phyloP scores from a whole-genome alignment of 164 flowering plant genomes.

The Akebia trifoliata region DNA sequence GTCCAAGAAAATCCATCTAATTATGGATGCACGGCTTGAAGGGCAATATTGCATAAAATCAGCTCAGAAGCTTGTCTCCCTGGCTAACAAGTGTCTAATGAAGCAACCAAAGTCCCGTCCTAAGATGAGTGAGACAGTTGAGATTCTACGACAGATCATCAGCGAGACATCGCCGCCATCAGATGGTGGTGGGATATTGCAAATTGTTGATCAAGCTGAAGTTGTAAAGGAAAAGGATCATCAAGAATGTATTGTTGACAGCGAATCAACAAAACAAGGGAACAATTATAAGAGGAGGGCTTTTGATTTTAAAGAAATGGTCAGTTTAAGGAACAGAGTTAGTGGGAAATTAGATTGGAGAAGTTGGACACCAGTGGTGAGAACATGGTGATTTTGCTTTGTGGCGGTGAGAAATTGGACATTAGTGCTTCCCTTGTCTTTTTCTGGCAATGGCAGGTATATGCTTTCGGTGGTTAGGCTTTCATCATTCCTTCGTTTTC shows the following conservation, averaged over 20 bases:
- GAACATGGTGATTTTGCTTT: slow-evolving; percentile 36
- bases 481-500: background rate
- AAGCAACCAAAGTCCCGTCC: slow-evolving; percentile 81
- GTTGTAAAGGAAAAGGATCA: slow-evolving; percentile 24
- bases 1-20: slow-evolving; percentile 61
- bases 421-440: background rate
- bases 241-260: slow-evolving; percentile 12
- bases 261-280: slow-evolving; percentile 35
- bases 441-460: slow-evolving; percentile 4
- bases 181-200: slow-evolving; percentile 19
- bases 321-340: slow-evolving; percentile 61
- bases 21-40: slow-evolving; percentile 73
- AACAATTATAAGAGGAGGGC: slow-evolving; percentile 39
- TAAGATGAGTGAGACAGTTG: slow-evolving; percentile 87
- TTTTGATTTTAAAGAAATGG: slow-evolving; percentile 58
- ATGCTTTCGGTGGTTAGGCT: background rate
- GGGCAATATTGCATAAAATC: slow-evolving; percentile 58
- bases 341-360: slow-evolving; percentile 81
- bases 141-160: slow-evolving; percentile 56
- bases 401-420: background rate
- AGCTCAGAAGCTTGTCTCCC: slow-evolving; percentile 58
- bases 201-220: slow-evolving; percentile 24
- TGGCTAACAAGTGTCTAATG: slow-evolving; percentile 78
- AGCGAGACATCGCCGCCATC: slow-evolving; percentile 26
- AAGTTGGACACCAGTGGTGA: slow-evolving; percentile 72